These are phyloP conservation scores for Datisca glomerata DNA, from an alignment of 306 rosid species.

Conservation along the genomic window DNA sequence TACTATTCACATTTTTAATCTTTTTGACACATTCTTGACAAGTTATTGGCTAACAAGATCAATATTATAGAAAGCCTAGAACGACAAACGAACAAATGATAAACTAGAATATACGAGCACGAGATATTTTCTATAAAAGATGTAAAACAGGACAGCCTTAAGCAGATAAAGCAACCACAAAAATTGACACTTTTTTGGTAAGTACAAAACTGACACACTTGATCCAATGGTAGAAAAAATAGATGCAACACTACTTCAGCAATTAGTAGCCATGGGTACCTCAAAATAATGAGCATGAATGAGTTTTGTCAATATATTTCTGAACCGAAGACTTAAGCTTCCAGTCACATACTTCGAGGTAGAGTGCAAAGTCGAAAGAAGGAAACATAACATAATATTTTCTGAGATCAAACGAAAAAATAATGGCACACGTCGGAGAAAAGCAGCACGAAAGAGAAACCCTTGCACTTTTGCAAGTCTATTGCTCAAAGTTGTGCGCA, in stretches of 20 bases:
- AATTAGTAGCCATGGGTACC: constrained; percentile 34
- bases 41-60: too few species aligned
- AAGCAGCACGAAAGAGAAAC: constrained; percentile 95
- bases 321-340: constrained; percentile 83
- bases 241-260: constrained; percentile 4
- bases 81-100: too few species aligned
- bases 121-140: too few species aligned
- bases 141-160: too few species aligned
- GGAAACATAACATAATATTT: constrained; percentile 82
- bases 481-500: constrained; percentile 91
- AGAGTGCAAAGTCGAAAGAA: constrained; percentile 72
- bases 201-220: not conserved
- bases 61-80: too few species aligned
- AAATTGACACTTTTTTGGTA: too few species aligned
- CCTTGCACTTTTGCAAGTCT: constrained; percentile 99
- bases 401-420: constrained; percentile 81
- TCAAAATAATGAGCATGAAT: constrained; percentile 92
- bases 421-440: constrained; percentile 89
- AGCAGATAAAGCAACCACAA: too few species aligned
- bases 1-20: too few species aligned
- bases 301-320: constrained; percentile 79
- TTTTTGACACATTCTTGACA: too few species aligned
- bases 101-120: too few species aligned
- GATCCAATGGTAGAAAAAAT: too few species aligned
- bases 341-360: constrained; percentile 88